These are phyloP conservation scores for Quercus agrifolia DNA, from an alignment of 306 rosid species.

Conservation along the genomic window DNA sequence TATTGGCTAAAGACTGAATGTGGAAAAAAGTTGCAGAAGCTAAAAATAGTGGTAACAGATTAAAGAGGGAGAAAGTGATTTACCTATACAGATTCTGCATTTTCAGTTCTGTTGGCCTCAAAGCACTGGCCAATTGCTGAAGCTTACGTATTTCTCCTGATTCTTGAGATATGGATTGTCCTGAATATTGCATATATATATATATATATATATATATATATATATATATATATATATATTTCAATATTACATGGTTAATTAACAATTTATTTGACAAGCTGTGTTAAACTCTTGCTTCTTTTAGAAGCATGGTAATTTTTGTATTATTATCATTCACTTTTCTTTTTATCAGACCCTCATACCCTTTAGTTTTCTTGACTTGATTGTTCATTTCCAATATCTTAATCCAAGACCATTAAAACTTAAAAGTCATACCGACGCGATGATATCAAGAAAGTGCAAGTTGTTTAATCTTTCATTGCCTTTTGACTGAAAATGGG, in stretches of 20 bases:
- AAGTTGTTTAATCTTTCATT: slow-evolving; percentile 4
- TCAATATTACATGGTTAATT: not conserved
- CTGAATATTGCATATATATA: not conserved
- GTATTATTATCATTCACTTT: not conserved
- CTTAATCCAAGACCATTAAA: not conserved
- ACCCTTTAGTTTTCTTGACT: slow-evolving; percentile 1
- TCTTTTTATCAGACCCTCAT: not conserved
- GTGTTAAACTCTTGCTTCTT: not conserved
- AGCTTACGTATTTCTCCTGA: not conserved
- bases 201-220: not conserved
- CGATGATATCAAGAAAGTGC: not conserved
- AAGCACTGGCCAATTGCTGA: not conserved
- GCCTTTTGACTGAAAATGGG: not conserved
- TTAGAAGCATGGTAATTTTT: not conserved
- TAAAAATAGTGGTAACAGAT: not conserved
- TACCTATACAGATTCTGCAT: not conserved
- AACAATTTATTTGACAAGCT: not conserved
- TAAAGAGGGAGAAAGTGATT: not conserved
- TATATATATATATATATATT: no score
- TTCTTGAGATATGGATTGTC: slow-evolving; percentile 1
- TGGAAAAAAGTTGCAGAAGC: not conserved
- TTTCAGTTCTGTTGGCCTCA: not conserved
- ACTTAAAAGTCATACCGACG: not conserved
- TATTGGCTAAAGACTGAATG: slow-evolving; percentile 14
- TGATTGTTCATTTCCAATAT: not conserved